Percentiles rank a stretch among this genome's conserved stretches.
phyloP scores from a whole-genome alignment of 306 rosid genomes.

The Lathyrus aphaca region DNA sequence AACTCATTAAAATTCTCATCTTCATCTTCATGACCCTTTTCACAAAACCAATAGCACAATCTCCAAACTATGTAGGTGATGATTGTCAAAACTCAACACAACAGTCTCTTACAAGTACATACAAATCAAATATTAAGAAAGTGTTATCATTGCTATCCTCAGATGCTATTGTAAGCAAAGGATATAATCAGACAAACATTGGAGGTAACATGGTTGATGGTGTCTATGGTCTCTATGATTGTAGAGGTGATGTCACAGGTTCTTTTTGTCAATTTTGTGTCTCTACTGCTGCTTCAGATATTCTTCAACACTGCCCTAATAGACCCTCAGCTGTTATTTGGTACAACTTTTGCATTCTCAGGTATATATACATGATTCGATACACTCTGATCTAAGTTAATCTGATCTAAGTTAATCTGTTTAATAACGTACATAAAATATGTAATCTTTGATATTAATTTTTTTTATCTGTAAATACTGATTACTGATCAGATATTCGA shows the following conservation, averaged over 20 bases:
- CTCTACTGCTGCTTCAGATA: slow-evolving; percentile 36
- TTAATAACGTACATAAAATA: too few species aligned
- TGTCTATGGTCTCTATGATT: slow-evolving; percentile 46
- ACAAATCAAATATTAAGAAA: slow-evolving; percentile 39
- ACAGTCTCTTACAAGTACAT: slow-evolving; percentile 30
- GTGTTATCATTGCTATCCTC: slow-evolving; percentile 26
- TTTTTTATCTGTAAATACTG: too few species aligned
- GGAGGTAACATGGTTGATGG: slow-evolving; percentile 22
- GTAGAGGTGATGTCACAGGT: slow-evolving; percentile 44
- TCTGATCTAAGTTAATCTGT: too few species aligned
- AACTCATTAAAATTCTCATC: neutral
- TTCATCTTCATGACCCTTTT: slow-evolving; percentile 29
- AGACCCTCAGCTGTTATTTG: slow-evolving; percentile 37
- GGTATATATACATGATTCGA: too few species aligned
- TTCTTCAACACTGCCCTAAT: slow-evolving; percentile 38
- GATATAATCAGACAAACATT: slow-evolving; percentile 37
- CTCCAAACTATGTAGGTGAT: slow-evolving; percentile 38
- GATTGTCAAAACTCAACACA: slow-evolving; percentile 37
- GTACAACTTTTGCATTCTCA: slow-evolving; percentile 42
- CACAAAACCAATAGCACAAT: slow-evolving; percentile 26
- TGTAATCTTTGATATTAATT: too few species aligned
- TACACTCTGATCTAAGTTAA: too few species aligned
- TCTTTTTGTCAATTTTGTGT: slow-evolving; percentile 48
- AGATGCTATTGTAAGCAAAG: slow-evolving; percentile 37
- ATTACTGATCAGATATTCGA: slow-evolving; percentile 45